Evolutionary conservation across 2,329 filamentous ascomycete genomes (phyloP).

Genomic region (Diaporthe sp.): DNA sequence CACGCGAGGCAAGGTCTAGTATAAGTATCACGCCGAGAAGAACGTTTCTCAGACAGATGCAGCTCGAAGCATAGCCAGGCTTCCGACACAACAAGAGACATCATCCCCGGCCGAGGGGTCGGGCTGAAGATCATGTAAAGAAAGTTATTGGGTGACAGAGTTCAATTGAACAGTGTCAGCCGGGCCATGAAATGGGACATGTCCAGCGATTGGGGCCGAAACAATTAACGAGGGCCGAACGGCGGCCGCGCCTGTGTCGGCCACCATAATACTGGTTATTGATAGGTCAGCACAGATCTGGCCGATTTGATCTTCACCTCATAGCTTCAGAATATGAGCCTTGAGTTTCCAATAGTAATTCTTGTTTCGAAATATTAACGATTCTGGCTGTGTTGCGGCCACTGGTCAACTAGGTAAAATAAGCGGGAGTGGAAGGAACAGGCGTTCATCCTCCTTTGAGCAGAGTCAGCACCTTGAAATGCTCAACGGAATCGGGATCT

Average conservation of each 20-base stretch:
- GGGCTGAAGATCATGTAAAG: not conserved
- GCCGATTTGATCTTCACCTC: conserved; percentile 14
- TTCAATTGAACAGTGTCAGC: not conserved
- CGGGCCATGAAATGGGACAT: not conserved
- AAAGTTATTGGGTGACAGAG: not conserved
- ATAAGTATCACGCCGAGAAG: not conserved
- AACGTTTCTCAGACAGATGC: not conserved
- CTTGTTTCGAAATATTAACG: not conserved
- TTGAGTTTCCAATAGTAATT: not conserved
- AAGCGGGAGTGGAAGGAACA: not conserved
- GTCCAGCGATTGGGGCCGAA: conserved; percentile 11
- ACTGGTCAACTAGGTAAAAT: not conserved
- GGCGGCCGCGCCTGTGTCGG: conserved; percentile 22
- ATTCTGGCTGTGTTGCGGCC: not conserved
- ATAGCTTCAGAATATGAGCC: not conserved
- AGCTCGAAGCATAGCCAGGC: not conserved
- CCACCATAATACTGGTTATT: not conserved
- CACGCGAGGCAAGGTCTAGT: not conserved
- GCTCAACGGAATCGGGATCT: too few relatives aligned
- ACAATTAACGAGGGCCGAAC: not conserved
- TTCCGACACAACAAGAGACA: conserved; percentile 19
- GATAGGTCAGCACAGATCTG: not conserved
- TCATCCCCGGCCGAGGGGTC: not conserved
- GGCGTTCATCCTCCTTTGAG: not conserved
- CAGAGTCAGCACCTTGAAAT: too few relatives aligned